These are phyloP conservation scores for Botrytis paeoniae DNA, from an alignment of 2,329 filamentous ascomycete genomes.

Conservation along the genomic window DNA sequence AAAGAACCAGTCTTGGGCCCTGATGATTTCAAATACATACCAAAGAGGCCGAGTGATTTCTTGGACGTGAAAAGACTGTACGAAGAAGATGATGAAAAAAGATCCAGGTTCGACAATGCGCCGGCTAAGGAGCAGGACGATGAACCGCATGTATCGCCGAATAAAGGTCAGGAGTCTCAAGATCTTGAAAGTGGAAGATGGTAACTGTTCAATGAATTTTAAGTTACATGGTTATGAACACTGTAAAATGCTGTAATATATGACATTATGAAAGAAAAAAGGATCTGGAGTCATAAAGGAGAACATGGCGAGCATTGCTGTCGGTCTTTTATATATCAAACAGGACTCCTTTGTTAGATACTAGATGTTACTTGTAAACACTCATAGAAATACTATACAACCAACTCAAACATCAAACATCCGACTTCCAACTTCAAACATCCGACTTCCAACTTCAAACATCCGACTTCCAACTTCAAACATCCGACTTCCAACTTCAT, in stretches of 20 bases:
- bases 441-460: not conserved
- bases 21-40: conserved; percentile 9
- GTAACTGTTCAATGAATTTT: not conserved
- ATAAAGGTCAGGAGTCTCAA: not conserved
- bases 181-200: not conserved
- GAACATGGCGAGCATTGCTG: not conserved
- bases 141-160: not conserved
- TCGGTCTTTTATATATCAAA: not conserved
- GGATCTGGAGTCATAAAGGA: not conserved
- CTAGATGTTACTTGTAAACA: not conserved
- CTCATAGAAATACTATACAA: not conserved
- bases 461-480: not conserved
- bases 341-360: not conserved
- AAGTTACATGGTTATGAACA: not conserved
- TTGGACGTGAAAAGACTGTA: not conserved
- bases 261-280: not conserved
- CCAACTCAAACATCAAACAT: not conserved
- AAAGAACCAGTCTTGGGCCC: not conserved
- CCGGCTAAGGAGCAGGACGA: not conserved
- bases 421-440: not conserved
- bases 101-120: not conserved
- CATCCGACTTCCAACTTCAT: not conserved
- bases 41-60: conserved; percentile 15
- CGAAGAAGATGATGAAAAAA: not conserved
- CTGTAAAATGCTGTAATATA: conserved; percentile 11